A percentile compares a stretch with the other conserved stretches of the same genome.
These are phyloP conservation scores for Avicennia marina DNA, from an alignment of 257 asterid genomes.

Conservation along the genomic window DNA sequence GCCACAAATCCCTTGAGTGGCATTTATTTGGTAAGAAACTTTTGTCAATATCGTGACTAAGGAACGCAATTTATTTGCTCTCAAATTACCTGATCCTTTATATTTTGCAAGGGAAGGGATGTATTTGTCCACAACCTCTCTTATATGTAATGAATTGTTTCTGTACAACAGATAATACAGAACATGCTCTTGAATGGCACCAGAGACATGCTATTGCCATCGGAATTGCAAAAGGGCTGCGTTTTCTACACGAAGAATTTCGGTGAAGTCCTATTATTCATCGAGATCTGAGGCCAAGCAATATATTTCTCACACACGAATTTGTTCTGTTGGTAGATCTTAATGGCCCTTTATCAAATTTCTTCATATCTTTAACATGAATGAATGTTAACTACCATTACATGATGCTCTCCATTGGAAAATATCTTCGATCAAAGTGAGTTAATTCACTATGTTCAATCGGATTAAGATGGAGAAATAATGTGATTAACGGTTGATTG, in stretches of 20 bases:
- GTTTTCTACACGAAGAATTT: conserved; percentile 71
- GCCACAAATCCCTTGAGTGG: conserved; percentile 66
- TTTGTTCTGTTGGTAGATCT: conserved; percentile 58
- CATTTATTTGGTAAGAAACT: conserved; percentile 56
- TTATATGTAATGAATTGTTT: conserved; percentile 12
- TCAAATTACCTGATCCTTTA: too few relatives aligned
- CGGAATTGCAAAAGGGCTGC: conserved; percentile 76
- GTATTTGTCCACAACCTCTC: too few relatives aligned
- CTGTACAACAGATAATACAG: conserved; percentile 32
- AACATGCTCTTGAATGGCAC: conserved; percentile 52
- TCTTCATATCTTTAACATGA: not conserved
- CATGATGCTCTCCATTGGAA: too few relatives aligned
- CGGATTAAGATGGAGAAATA: too few relatives aligned
- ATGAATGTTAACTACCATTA: too few relatives aligned
- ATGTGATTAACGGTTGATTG: too few relatives aligned
- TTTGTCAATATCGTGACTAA: too few relatives aligned
- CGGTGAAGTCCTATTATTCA: conserved; percentile 66
- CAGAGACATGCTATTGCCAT: conserved; percentile 56
- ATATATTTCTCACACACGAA: conserved; percentile 53
- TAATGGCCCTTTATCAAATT: not conserved
- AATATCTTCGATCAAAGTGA: too few relatives aligned
- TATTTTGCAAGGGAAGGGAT: too few relatives aligned
- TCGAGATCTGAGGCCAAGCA: conserved; percentile 57
- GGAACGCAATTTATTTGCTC: too few relatives aligned
- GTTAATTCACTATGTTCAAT: too few relatives aligned